Evolutionary conservation across 139 green algal species (phyloP), one percentile per base, ranked within the genome.

Genomic region (Deuterostichococcus epilithicus): DNA sequence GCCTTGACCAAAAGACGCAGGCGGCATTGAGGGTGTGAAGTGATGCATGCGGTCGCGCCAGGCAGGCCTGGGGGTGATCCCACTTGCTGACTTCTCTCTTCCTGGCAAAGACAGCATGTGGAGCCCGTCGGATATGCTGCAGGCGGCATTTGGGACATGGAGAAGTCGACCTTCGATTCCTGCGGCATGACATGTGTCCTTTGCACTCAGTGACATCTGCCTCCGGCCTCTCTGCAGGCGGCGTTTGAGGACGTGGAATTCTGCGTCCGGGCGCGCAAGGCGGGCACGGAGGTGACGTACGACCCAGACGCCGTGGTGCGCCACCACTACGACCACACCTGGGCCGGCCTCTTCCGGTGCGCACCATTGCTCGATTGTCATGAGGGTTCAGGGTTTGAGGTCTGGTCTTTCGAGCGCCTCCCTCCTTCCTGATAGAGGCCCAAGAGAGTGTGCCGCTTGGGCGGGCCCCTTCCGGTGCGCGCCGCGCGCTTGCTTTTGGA

Each of bases 241-340:
- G 52, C 74, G 15, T 78, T 78, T 73, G 74, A 78, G 39, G 74
- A 78, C 66, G 74, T 78, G 36, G 74, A 78, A 30, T 78, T 73
- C 30, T 78, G 74, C 38, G 45, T 73, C 32, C 68, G 74, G 44
- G 39, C 37, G 30, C 71, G 60, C n/a, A 73, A 73, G 36, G 45
- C 68, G 22, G 35, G 74, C 13, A 66, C 66, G 13, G 8, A 30
- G 22, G 34, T 78, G 63, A 73, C 63, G 4, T 78, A 78, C 22
- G n/a, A 58, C 44, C 32, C 63, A 1, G 37, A 32, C 34, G 74
- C 74, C 33, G 38, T 78, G 25, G 65, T 78, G n/a, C 65, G 65
- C 30, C 74, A 78, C 30, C 38, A 73, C 65, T 78, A 73, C 39
- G 74, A 78, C 28, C 33, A 20, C 15, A 47, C 15, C 2, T 63